Evolutionary conservation across 1,284 basidiomycete species (phyloP).

Genomic region (Ceratobasidium sp.): DNA sequence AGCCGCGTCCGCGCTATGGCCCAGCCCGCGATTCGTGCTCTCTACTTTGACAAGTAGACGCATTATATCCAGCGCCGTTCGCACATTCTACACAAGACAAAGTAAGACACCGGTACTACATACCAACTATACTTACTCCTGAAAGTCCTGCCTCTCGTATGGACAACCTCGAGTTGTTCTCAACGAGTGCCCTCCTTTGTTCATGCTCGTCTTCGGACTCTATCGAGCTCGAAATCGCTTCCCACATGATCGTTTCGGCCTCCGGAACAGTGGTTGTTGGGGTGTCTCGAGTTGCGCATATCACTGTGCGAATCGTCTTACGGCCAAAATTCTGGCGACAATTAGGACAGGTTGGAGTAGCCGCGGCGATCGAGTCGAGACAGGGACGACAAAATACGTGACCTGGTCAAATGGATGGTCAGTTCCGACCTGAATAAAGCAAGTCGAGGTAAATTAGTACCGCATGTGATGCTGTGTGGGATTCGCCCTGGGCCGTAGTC

Average conservation of each 20-base stretch:
- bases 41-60: conserved; percentile 1
- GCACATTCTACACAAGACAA: neutral
- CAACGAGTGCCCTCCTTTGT: conserved; percentile 9
- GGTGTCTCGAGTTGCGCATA: conserved; percentile 13
- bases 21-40: neutral
- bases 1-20: conserved; percentile 11
- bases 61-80: neutral
- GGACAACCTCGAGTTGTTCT: neutral
- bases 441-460: neutral
- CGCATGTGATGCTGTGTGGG: conserved; percentile 29
- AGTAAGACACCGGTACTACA: neutral
- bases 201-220: conserved; percentile 6
- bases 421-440: neutral
- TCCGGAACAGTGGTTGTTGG: neutral
- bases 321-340: conserved; percentile 2
- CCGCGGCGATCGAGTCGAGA: neutral
- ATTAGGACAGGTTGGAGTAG: conserved; percentile 23
- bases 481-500: conserved; percentile 6
- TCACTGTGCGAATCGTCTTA: neutral
- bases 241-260: conserved; percentile 18
- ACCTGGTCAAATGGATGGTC: neutral
- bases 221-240: conserved; percentile 18
- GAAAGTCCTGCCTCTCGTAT: conserved; percentile 5
- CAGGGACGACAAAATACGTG: conserved; percentile 36
- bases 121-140: neutral